These are phyloP conservation scores for Astraeus odoratus DNA, from an alignment of 768 basidiomycete species.

Conservation along the genomic window DNA sequence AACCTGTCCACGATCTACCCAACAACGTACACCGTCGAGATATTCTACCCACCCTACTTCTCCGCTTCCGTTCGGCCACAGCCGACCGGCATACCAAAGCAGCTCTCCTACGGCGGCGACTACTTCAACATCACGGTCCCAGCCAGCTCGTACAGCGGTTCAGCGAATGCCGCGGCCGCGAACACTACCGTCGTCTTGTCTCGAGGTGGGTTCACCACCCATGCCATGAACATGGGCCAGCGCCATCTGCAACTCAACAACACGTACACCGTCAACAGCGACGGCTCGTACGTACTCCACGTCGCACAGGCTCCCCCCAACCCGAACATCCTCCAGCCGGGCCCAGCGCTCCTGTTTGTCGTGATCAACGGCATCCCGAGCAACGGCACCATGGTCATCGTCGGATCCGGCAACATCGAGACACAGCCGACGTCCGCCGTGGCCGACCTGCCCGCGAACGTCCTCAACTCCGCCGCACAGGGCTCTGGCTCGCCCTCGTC, in stretches of 20 bases:
- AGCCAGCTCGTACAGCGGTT: conserved; percentile 57
- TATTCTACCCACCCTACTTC: conserved; percentile 92
- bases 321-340: conserved; percentile 82
- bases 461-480: conserved; percentile 37
- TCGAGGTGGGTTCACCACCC: conserved; percentile 79
- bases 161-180: conserved; percentile 60
- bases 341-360: conserved; percentile 79
- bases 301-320: conserved; percentile 80
- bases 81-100: conserved; percentile 64
- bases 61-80: conserved; percentile 58
- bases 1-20: conserved; percentile 54
- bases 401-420: conserved; percentile 74
- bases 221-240: conserved; percentile 87
- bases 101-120: conserved; percentile 75
- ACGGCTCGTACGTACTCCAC: conserved; percentile 75
- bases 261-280: conserved; percentile 71
- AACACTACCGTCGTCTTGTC: conserved; percentile 72
- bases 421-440: conserved; percentile 43
- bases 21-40: conserved; percentile 76
- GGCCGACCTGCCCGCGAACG: conserved; percentile 26
- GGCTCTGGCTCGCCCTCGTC: conserved; percentile 20
- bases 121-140: conserved; percentile 73
- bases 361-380: conserved; percentile 81
- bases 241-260: conserved; percentile 75
- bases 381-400: conserved; percentile 66